Evolutionary conservation across 2,329 filamentous ascomycete species (phyloP), one percentile per base, ranked within the genome.

Genomic region (Aspergillus awamori): DNA sequence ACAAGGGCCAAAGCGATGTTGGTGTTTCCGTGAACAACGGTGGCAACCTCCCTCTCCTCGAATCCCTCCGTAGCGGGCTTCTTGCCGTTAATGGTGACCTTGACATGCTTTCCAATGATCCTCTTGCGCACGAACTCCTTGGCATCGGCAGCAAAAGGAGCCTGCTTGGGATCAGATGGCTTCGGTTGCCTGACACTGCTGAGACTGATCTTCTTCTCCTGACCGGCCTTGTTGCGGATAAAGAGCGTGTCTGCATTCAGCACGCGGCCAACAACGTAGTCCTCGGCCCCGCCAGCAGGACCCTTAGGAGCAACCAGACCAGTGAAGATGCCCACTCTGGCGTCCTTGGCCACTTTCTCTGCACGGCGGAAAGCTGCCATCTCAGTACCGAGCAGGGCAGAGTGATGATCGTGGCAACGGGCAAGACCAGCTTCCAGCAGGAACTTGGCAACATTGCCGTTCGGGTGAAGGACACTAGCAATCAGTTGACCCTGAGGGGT

Each of bases 41-140:
- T 97, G 45, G 92, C 94, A 72, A 99, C 95, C 67, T 99, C 95
- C 58, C 93, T 90, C 72, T 95, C 93, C 72, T 98, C 94, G 67
- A 93, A 99, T 8, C 91, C 93, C 65, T 97, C 94, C 2, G 84
- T 89, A 2, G 92, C 93, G 47, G 94, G 89, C 79, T 95, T 93
- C 76, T 92, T 92, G 60, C 95, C 95, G 74, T 99, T 93, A 62
- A 97, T 87, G 57, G 86, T 89, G 59, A 97, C 87, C 76, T 90
- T 91, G 67, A 98, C 92, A 67, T 97, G 92, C 83, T 99, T 99
- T 63, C 93, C 95, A 72, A 99, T 99, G 33, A 97, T 78, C 76
- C 89, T 92, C 83, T 97, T 97, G 58, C 95, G 89, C 65, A 98
- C 77, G 74, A 94, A 98, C 75, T 99, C 95, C 82, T 99, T 99